A percentile compares a stretch with the other conserved stretches of the same genome.
Evolutionary conservation across 2,329 filamentous ascomycete genomes (phyloP).

Genomic region (Rhynchosporium secalis): DNA sequence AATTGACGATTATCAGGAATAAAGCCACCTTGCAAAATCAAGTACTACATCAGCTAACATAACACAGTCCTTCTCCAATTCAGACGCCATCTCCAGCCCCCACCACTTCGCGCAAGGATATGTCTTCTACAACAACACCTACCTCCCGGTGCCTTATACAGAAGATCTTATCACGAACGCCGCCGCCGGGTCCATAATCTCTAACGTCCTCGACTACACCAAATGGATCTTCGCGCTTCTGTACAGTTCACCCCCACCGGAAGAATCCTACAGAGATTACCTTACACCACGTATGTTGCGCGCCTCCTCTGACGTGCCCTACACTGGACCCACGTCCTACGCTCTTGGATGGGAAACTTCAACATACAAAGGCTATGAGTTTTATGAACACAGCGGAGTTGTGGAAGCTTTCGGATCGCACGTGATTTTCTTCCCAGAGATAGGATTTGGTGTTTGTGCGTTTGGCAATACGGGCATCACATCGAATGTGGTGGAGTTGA

Average conservation of each 20-base stretch:
- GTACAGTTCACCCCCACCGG: constrained; percentile 40
- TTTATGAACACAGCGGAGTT: constrained; percentile 47
- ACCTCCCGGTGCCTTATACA: constrained; percentile 35
- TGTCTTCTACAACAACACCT: constrained; percentile 40
- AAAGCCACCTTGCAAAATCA: neutral
- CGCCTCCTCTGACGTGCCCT: constrained; percentile 18
- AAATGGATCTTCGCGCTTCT: constrained; percentile 54
- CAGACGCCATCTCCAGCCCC: constrained; percentile 27
- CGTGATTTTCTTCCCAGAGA: constrained; percentile 47
- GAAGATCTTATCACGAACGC: constrained; percentile 40
- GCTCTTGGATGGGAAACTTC: constrained; percentile 44
- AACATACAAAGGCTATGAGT: constrained; percentile 46
- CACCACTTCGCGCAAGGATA: constrained; percentile 47
- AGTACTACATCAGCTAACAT: neutral
- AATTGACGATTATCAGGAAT: too few species aligned
- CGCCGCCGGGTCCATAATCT: constrained; percentile 49
- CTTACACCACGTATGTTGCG: constrained; percentile 34
- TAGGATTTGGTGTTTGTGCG: constrained; percentile 46
- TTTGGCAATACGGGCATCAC: constrained; percentile 48
- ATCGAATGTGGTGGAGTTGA: constrained; percentile 41
- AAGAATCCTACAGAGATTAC: constrained; percentile 39
- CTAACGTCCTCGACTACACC: constrained; percentile 51
- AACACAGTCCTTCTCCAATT: constrained; percentile 30
- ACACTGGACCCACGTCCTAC: constrained; percentile 43
- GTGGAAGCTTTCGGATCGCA: constrained; percentile 48